Conservation (phyloP, 2,329 filamentous ascomycete species). For the Penicillium corylophilum region DNA sequence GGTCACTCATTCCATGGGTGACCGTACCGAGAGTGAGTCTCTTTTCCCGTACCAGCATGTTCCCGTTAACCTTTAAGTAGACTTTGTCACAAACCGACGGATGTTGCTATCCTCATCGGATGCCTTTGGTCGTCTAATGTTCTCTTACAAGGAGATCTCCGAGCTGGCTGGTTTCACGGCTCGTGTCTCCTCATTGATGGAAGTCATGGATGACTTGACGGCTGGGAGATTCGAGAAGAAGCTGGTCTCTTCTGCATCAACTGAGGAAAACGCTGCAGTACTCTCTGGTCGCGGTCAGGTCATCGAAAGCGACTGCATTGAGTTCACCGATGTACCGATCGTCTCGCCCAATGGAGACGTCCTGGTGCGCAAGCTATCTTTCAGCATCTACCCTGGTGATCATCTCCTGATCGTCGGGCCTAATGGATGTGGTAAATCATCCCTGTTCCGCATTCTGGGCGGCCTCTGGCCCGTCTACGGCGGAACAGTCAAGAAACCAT, state of each 20-base stretch:
- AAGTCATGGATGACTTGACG: slow-evolving; percentile 92
- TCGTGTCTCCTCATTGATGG: slow-evolving; percentile 81
- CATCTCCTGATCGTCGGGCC: slow-evolving; percentile 94
- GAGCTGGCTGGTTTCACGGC: slow-evolving; percentile 95
- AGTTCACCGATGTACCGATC: slow-evolving; percentile 87
- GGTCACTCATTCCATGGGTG: slow-evolving; percentile 50
- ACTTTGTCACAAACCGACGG: slow-evolving; percentile 89
- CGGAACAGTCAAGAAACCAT: slow-evolving; percentile 86
- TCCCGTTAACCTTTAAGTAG: slow-evolving; percentile 33
- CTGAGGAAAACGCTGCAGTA: slow-evolving; percentile 76
- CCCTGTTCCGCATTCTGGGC: slow-evolving; percentile 91
- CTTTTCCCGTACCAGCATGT: too few relatives aligned
- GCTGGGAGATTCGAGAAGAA: slow-evolving; percentile 94
- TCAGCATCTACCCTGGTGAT: slow-evolving; percentile 80
- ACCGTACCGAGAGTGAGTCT: slow-evolving; percentile 58
- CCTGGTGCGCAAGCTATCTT: slow-evolving; percentile 79
- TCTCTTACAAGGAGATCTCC: slow-evolving; percentile 95
- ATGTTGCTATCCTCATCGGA: slow-evolving; percentile 92
- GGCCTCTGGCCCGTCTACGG: slow-evolving; percentile 98
- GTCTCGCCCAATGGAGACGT: slow-evolving; percentile 96
- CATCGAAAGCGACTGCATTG: slow-evolving; percentile 77
- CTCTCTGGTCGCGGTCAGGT: slow-evolving; percentile 79
- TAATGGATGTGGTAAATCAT: slow-evolving; percentile 96
- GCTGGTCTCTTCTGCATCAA: slow-evolving; percentile 83
- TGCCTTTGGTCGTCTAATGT: slow-evolving; percentile 94